Evolutionary conservation across 805 yeast genomes (phyloP).

Genomic region (Starmera pachycereana): DNA sequence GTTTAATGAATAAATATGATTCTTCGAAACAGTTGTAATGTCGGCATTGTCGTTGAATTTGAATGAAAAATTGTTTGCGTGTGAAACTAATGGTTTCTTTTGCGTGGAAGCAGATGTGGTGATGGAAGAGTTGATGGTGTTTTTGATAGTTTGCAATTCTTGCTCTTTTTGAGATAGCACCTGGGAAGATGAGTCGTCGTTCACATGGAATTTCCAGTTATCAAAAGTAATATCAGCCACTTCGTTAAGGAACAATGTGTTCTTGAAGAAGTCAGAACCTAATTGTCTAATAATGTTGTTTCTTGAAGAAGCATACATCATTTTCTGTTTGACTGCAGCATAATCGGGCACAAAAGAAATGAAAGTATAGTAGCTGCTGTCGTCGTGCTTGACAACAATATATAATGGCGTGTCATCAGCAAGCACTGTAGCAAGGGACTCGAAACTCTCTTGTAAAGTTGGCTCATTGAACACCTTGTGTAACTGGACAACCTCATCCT

Average conservation of each 20-base stretch:
- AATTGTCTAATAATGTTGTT: constrained; percentile 64
- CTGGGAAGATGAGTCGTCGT: constrained; percentile 26
- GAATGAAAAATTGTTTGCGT: constrained; percentile 17
- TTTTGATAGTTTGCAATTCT: constrained; percentile 34
- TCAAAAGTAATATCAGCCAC: constrained; percentile 26
- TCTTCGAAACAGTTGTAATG: constrained; percentile 14
- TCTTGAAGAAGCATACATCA: constrained; percentile 90
- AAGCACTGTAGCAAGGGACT: constrained; percentile 21
- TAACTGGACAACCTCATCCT: constrained; percentile 25
- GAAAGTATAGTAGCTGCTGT: constrained; percentile 35
- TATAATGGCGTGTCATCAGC: constrained; percentile 36
- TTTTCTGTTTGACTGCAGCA: constrained; percentile 73
- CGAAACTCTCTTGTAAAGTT: constrained; percentile 26
- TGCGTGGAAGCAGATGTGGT: constrained; percentile 20
- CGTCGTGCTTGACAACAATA: constrained; percentile 32
- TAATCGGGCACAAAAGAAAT: constrained; percentile 80
- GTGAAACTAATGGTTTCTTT: constrained; percentile 16
- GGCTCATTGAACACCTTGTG: constrained; percentile 22
- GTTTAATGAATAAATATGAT: constrained; percentile 35
- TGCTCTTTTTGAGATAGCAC: constrained; percentile 54
- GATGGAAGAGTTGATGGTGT: constrained; percentile 28
- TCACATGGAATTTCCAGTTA: constrained; percentile 34
- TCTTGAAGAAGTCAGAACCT: constrained; percentile 39
- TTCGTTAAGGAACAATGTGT: constrained; percentile 23
- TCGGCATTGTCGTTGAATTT: constrained; percentile 19